A percentile compares a stretch with the other conserved stretches of the same genome.
Evolutionary conservation across 495 filamentous ascomycete genomes (phyloP).

Genomic region (Aspergillus funiculosus): DNA sequence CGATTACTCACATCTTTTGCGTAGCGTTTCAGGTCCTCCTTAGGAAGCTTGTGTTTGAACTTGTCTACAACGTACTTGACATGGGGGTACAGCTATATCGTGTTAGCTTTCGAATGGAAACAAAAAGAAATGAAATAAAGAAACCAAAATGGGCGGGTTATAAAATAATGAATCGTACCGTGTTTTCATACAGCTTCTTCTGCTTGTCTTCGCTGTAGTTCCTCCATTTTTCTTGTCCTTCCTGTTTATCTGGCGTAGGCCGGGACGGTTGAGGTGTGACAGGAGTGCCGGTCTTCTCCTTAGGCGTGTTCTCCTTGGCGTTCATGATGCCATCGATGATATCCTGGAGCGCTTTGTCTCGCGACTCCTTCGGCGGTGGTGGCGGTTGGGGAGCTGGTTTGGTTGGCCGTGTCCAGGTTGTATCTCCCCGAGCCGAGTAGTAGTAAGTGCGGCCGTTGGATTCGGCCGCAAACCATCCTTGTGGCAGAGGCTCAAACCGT

Average conservation of each 20-base stretch:
- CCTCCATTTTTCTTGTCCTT: slow-evolving; percentile 70
- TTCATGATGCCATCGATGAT: slow-evolving; percentile 82
- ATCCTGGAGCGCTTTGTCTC: slow-evolving; percentile 64
- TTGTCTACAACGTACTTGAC: slow-evolving; percentile 81
- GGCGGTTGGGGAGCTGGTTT: slow-evolving; percentile 56
- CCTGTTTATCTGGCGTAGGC: slow-evolving; percentile 58
- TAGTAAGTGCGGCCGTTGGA: slow-evolving; percentile 69
- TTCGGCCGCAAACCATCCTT: slow-evolving; percentile 75
- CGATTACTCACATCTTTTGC: slow-evolving; percentile 62
- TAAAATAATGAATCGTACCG: slow-evolving; percentile 49
- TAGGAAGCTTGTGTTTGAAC: slow-evolving; percentile 76
- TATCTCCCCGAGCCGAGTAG: slow-evolving; percentile 66
- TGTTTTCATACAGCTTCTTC: slow-evolving; percentile 89
- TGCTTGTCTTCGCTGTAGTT: slow-evolving; percentile 74
- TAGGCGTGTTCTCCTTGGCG: slow-evolving; percentile 60
- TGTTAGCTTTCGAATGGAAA: slow-evolving; percentile 10
- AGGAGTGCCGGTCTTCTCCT: slow-evolving; percentile 50
- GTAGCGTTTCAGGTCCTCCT: slow-evolving; percentile 81
- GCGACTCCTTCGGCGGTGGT: slow-evolving; percentile 59
- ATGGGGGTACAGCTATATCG: slow-evolving; percentile 66
- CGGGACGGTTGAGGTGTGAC: slow-evolving; percentile 44
- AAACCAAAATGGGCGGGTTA: background rate
- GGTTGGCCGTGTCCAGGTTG: slow-evolving; percentile 75
- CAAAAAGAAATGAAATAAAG: background rate
- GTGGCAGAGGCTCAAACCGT: slow-evolving; percentile 56